phyloP scores from a whole-genome alignment of 176 grass and related monocot genomes.

The Oryza australiensis region DNA sequence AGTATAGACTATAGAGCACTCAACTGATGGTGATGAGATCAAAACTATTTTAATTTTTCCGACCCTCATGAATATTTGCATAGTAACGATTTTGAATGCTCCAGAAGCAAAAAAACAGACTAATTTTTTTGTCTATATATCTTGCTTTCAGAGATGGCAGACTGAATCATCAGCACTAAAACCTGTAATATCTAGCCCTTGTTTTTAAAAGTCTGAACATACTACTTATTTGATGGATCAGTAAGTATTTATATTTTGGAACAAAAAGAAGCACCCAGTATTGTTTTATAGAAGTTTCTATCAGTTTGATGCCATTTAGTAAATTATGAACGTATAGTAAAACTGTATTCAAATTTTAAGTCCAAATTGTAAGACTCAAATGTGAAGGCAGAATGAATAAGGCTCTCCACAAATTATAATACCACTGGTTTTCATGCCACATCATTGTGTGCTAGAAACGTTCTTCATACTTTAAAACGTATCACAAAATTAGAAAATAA shows the following conservation, averaged over 20 bases:
- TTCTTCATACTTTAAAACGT: conserved; percentile 7
- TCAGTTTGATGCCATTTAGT: background rate
- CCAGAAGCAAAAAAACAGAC: background rate
- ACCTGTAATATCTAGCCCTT: background rate
- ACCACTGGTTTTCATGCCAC: background rate
- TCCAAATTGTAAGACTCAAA: background rate
- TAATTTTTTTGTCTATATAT: conserved; percentile 7
- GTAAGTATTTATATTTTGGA: background rate
- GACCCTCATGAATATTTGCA: background rate
- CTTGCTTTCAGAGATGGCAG: background rate
- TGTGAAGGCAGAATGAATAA: background rate
- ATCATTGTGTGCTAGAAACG: conserved; percentile 26
- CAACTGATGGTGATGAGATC: background rate
- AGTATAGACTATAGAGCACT: conserved; percentile 16
- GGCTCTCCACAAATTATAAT: background rate
- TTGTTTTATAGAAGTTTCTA: background rate
- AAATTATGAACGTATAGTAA: background rate
- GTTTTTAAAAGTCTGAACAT: conserved; percentile 5
- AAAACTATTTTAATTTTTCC: background rate
- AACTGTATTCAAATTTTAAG: background rate
- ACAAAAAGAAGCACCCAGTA: background rate
- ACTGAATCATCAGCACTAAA: conserved; percentile 13
- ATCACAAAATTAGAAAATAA: background rate
- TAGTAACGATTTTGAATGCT: background rate
- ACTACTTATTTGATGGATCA: background rate